phyloP scores from a whole-genome alignment of 495 filamentous ascomycete species.

The Podospora pseudoanserina region DNA sequence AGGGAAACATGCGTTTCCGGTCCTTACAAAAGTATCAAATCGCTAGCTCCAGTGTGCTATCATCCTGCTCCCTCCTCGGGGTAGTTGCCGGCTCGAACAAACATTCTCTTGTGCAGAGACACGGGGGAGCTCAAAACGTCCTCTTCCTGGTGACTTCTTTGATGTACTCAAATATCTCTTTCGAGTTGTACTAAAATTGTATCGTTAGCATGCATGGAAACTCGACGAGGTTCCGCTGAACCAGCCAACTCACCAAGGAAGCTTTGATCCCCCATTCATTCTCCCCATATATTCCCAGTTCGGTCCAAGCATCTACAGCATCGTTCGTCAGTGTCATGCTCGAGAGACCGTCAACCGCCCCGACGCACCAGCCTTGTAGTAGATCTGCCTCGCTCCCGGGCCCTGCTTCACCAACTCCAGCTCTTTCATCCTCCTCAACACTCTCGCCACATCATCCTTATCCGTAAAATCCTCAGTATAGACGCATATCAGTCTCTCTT shows the following conservation, averaged over 20 bases:
- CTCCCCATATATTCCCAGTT: slow-evolving; percentile 59
- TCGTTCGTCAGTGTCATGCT: not conserved
- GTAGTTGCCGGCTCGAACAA: not conserved
- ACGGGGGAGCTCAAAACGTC: not conserved
- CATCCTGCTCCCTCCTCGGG: not conserved
- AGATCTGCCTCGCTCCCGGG: slow-evolving; percentile 50
- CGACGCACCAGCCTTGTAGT: slow-evolving; percentile 66
- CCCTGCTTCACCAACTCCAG: slow-evolving; percentile 53
- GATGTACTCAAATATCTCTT: slow-evolving; percentile 32
- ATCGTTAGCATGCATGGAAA: not conserved
- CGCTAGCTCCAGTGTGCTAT: not conserved
- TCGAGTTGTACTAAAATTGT: slow-evolving; percentile 41
- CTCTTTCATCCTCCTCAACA: slow-evolving; percentile 56
- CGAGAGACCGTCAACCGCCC: slow-evolving; percentile 11
- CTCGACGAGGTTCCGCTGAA: not conserved
- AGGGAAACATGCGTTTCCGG: not conserved
- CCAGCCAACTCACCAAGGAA: slow-evolving; percentile 36
- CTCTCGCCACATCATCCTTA: slow-evolving; percentile 61
- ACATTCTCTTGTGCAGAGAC: not conserved
- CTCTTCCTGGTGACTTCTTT: slow-evolving; percentile 3
- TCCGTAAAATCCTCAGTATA: slow-evolving; percentile 76
- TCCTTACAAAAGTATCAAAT: not conserved
- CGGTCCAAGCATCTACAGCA: slow-evolving; percentile 64
- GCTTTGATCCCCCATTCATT: slow-evolving; percentile 69
- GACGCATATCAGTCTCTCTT: slow-evolving; percentile 62